These are phyloP conservation scores for Heritiera fomes DNA, from an alignment of 345 rosid species.

Conservation along the genomic window DNA sequence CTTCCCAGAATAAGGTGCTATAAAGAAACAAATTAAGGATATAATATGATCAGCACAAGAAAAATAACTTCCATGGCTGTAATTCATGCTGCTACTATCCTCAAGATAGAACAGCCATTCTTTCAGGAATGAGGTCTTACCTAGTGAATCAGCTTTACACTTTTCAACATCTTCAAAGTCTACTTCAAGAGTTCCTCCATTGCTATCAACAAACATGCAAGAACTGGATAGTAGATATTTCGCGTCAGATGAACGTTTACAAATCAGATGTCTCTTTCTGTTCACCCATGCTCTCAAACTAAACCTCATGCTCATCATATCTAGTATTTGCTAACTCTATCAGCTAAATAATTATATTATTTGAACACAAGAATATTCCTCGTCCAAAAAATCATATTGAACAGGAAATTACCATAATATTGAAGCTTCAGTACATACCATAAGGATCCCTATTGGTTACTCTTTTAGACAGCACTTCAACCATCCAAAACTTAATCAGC, in stretches of 20 bases:
- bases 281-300: neutral
- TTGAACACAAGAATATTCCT: neutral
- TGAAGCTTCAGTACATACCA: neutral
- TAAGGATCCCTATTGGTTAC: neutral
- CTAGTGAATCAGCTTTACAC: slow-evolving; percentile 63
- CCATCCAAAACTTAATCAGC: neutral
- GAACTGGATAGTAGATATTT: slow-evolving; percentile 47
- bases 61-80: neutral
- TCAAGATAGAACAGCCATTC: neutral
- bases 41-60: neutral
- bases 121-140: slow-evolving; percentile 35
- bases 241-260: slow-evolving; percentile 16
- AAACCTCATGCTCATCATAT: neutral
- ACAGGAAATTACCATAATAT: neutral
- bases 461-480: slow-evolving; percentile 5
- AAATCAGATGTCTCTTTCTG: too few relatives aligned
- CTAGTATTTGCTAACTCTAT: neutral
- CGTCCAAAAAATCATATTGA: neutral
- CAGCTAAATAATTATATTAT: neutral
- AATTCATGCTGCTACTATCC: neutral
- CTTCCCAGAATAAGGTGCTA: slow-evolving; percentile 68
- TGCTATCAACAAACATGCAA: slow-evolving; percentile 62
- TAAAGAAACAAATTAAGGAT: slow-evolving; percentile 16
- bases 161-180: slow-evolving; percentile 55
- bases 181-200: slow-evolving; percentile 58